Conservation (phyloP, 1,284 basidiomycete species). For the Ustilago crameri region DNA sequence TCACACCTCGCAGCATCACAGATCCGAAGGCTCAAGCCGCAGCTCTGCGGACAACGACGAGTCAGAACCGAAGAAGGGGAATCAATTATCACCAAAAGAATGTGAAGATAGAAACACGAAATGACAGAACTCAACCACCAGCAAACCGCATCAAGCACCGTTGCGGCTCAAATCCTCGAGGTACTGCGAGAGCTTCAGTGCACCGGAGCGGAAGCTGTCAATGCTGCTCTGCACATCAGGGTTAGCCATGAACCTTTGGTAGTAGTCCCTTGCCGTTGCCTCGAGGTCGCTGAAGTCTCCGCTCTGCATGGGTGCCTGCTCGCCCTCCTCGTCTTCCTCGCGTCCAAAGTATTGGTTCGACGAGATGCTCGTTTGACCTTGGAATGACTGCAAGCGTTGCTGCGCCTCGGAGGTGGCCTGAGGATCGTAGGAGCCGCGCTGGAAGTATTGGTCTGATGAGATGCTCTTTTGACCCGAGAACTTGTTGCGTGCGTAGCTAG, state of each 20-base stretch:
- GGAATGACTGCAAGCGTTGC: conserved; percentile 83
- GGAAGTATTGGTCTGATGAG: conserved; percentile 98
- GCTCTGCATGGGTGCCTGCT: conserved; percentile 28
- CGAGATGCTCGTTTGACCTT: conserved; percentile 91
- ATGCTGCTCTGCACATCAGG: conserved; percentile 67
- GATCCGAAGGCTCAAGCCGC: no score
- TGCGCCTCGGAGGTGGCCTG: conserved; percentile 80
- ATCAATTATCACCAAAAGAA: no score
- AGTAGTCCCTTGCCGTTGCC: conserved; percentile 64
- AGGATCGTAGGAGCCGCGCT: conserved; percentile 87
- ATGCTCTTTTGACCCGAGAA: conserved; percentile 88
- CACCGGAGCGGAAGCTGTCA: conserved; percentile 64
- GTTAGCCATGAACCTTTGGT: conserved; percentile 66
- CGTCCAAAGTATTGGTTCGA: conserved; percentile 80
- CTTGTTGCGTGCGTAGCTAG: conserved; percentile 85
- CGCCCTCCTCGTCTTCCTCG: conserved; percentile 80
- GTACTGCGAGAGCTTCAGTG: conserved; percentile 66
- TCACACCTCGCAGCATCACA: background rate
- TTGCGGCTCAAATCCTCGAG: conserved; percentile 67
- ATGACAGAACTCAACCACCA: background rate
- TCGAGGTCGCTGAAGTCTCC: conserved; percentile 65
- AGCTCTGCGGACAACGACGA: no score
- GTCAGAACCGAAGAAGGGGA: no score
- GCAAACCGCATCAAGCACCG: conserved; percentile 48
- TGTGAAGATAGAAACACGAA: no score